Evolutionary conservation across 108 stramenopile genomes (phyloP).

Genomic region (Mayamaea pseudoterrestris): DNA sequence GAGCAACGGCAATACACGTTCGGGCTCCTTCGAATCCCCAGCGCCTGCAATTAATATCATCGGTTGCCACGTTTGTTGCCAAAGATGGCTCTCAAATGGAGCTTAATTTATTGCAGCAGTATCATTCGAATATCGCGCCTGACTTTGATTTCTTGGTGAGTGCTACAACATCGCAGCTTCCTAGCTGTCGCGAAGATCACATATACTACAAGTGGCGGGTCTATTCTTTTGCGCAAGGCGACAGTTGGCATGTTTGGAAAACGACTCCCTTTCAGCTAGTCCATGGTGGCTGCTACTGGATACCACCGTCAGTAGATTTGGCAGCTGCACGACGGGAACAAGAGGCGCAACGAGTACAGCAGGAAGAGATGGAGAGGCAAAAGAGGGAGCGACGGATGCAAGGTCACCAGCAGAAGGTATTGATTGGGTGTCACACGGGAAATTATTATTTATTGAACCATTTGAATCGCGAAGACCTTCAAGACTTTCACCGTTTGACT

Average conservation of each 20-base stretch:
- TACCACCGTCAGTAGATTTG: slow-evolving; percentile 43
- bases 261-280: slow-evolving; percentile 59
- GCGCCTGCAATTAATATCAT: slow-evolving; percentile 36
- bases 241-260: slow-evolving; percentile 36
- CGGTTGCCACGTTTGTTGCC: slow-evolving; percentile 49
- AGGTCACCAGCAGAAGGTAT: too few relatives aligned
- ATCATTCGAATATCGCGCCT: too few relatives aligned
- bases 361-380: slow-evolving; percentile 15
- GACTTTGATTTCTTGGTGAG: too few relatives aligned
- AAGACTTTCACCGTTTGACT: slow-evolving; percentile 36
- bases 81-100: slow-evolving; percentile 24
- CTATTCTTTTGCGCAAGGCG: slow-evolving; percentile 57
- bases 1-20: slow-evolving; percentile 27
- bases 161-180: too few relatives aligned
- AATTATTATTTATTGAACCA: too few relatives aligned
- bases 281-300: slow-evolving; percentile 33
- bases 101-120: slow-evolving; percentile 1
- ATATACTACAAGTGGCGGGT: slow-evolving; percentile 70
- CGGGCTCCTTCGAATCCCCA: slow-evolving; percentile 30
- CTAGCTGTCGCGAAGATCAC: slow-evolving; percentile 34
- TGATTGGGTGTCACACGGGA: too few relatives aligned
- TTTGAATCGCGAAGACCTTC: slow-evolving; percentile 31
- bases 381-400: slow-evolving; percentile 33
- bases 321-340: slow-evolving; percentile 28
- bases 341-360: slow-evolving; percentile 18